Evolutionary conservation across 2,329 filamentous ascomycete genomes (phyloP).

Genomic region (Aspergillus ibericus): DNA sequence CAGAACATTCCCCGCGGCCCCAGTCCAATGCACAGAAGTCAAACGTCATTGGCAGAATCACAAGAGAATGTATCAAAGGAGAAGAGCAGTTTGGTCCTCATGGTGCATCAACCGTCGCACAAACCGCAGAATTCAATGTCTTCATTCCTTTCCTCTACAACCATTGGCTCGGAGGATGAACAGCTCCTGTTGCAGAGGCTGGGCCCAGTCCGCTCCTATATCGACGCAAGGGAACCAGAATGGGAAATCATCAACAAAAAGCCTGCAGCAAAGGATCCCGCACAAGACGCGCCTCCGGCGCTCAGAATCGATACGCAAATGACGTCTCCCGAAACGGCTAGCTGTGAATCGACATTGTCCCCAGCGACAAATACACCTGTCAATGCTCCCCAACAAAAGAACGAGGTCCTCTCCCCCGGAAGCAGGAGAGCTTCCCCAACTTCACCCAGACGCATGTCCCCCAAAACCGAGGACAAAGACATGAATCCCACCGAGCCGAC

Average conservation of each 20-base stretch:
- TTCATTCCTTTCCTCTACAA: conserved; percentile 19
- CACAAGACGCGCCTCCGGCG: not conserved
- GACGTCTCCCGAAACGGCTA: conserved; percentile 14
- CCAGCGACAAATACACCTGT: conserved; percentile 18
- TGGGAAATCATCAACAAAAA: conserved; percentile 27
- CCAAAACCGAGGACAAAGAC: conserved; percentile 15
- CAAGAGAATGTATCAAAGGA: conserved; percentile 16
- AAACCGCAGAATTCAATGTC: conserved; percentile 19
- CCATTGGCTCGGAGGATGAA: conserved; percentile 17
- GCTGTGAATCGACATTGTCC: conserved; percentile 12
- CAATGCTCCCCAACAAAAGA: conserved; percentile 10
- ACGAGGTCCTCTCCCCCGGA: conserved; percentile 19
- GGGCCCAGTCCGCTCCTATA: conserved; percentile 17
- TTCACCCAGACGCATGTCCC: conserved; percentile 18
- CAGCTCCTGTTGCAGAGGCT: conserved; percentile 16
- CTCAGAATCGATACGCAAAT: conserved; percentile 19
- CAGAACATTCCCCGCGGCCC: conserved; percentile 32
- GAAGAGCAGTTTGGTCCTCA: conserved; percentile 9
- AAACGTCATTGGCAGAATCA: conserved; percentile 17
- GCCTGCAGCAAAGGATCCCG: not conserved
- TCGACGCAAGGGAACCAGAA: conserved; percentile 21
- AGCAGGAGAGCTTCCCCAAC: not conserved
- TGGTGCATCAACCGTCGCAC: conserved; percentile 13
- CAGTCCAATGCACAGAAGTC: conserved; percentile 26
- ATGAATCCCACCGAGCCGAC: conserved; percentile 7